A percentile compares a stretch with the other conserved stretches of the same genome.
Conservation (phyloP, 805 yeast species). For the Schizosaccharomyces japonicus region DNA sequence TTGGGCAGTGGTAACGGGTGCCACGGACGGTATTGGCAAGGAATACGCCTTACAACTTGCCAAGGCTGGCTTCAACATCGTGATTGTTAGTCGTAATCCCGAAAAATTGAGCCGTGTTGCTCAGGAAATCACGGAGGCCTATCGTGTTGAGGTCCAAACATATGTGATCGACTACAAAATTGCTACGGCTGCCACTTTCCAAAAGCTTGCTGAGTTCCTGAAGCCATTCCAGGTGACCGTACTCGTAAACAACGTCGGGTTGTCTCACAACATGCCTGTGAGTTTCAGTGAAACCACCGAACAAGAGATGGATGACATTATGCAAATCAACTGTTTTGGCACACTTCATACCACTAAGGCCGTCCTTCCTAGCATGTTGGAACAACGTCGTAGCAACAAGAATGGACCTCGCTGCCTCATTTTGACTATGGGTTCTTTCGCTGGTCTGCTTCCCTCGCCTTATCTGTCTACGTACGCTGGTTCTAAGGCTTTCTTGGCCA, state of each 20-base stretch:
- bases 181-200: neutral
- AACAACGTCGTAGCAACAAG: slow-evolving; percentile 14
- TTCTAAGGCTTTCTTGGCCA: slow-evolving; percentile 80
- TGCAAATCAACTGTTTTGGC: slow-evolving; percentile 64
- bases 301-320: slow-evolving; percentile 51
- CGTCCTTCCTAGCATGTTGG: slow-evolving; percentile 46
- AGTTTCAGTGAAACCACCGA: slow-evolving; percentile 64
- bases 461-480: slow-evolving; percentile 84
- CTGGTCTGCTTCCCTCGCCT: slow-evolving; percentile 85
- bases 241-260: slow-evolving; percentile 81
- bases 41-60: slow-evolving; percentile 79
- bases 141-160: slow-evolving; percentile 35
- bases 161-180: slow-evolving; percentile 56
- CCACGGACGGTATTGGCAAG: slow-evolving; percentile 92
- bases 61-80: slow-evolving; percentile 54
- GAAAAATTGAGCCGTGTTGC: slow-evolving; percentile 49
- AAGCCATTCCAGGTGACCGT: slow-evolving; percentile 40
- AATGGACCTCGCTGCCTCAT: slow-evolving; percentile 31
- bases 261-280: slow-evolving; percentile 82
- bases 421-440: slow-evolving; percentile 89
- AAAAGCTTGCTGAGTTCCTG: slow-evolving; percentile 20
- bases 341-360: slow-evolving; percentile 64
- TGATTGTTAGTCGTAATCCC: slow-evolving; percentile 63
- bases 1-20: slow-evolving; percentile 95
- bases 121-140: slow-evolving; percentile 32